Evolutionary conservation across 2,329 filamentous ascomycete genomes (phyloP).

Genomic region (Sporothrix mexicana): DNA sequence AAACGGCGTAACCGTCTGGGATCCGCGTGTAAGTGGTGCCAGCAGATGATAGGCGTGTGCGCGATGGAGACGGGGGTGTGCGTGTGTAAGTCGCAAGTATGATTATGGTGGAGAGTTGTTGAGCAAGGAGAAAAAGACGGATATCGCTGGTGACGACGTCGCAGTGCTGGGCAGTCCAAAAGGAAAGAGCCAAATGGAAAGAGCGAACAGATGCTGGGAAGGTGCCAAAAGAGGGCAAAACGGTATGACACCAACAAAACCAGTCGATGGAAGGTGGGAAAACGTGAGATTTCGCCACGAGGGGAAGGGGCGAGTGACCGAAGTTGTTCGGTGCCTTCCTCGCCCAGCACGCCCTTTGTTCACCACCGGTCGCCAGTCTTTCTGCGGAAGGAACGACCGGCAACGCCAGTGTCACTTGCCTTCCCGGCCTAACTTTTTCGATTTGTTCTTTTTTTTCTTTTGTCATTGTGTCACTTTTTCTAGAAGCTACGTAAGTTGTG

Average conservation of each 20-base stretch:
- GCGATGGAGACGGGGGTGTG: neutral
- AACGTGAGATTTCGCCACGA: constrained; percentile 1
- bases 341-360: constrained; percentile 13
- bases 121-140: neutral
- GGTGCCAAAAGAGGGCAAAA: constrained; percentile 10
- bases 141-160: constrained; percentile 23
- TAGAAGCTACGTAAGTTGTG: constrained; percentile 2
- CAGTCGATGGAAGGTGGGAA: neutral
- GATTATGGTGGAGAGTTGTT: neutral
- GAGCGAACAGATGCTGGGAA: neutral
- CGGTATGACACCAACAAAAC: neutral
- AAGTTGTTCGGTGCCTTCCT: constrained; percentile 3
- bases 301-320: constrained; percentile 18
- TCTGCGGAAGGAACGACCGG: constrained; percentile 10
- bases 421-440: constrained; percentile 11
- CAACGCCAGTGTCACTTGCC: neutral
- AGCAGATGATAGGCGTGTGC: constrained; percentile 14
- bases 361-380: constrained; percentile 1
- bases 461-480: neutral
- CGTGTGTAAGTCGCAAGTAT: neutral
- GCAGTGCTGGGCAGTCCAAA: neutral
- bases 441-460: neutral
- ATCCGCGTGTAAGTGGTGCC: constrained; percentile 22
- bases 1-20: constrained; percentile 7
- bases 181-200: no score